Evolutionary conservation across 768 basidiomycete genomes (phyloP).

Genomic region (Asterophora parasitica): DNA sequence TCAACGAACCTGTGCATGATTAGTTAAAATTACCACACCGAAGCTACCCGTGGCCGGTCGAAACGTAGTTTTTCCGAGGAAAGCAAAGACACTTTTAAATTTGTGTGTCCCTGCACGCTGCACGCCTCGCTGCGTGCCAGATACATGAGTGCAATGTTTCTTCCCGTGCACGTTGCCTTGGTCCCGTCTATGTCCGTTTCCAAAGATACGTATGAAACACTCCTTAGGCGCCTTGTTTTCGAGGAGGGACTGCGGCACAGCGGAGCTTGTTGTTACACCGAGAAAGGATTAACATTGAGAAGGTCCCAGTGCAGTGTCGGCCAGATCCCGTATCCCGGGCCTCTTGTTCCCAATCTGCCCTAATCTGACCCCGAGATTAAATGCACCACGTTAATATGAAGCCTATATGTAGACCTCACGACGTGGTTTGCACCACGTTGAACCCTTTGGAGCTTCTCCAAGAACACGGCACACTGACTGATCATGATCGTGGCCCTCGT

Average conservation of each 20-base stretch:
- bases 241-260: background rate
- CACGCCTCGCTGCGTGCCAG: conserved; percentile 12
- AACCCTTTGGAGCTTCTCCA: background rate
- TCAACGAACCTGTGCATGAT: too few relatives aligned
- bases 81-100: too few relatives aligned
- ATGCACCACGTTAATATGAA: conserved; percentile 16
- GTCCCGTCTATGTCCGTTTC: background rate
- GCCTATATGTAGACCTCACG: conserved; percentile 7
- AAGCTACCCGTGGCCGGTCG: too few relatives aligned
- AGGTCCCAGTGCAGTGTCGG: background rate
- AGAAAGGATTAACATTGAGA: background rate
- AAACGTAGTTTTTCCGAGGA: too few relatives aligned
- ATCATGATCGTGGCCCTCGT: conserved; percentile 18
- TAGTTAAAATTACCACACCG: too few relatives aligned
- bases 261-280: conserved; percentile 5
- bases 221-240: conserved; percentile 6
- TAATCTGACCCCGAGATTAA: conserved; percentile 3
- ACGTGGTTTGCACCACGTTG: conserved; percentile 9
- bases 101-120: background rate
- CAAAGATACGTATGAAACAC: background rate
- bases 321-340: background rate
- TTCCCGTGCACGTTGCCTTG: background rate
- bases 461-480: conserved; percentile 12
- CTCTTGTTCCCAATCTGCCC: conserved; percentile 9
- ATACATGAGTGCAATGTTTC: conserved; percentile 3